Base-by-base conservation (phyloP, 2,329 filamentous ascomycete genomes). In the Botrytis porri region DNA sequence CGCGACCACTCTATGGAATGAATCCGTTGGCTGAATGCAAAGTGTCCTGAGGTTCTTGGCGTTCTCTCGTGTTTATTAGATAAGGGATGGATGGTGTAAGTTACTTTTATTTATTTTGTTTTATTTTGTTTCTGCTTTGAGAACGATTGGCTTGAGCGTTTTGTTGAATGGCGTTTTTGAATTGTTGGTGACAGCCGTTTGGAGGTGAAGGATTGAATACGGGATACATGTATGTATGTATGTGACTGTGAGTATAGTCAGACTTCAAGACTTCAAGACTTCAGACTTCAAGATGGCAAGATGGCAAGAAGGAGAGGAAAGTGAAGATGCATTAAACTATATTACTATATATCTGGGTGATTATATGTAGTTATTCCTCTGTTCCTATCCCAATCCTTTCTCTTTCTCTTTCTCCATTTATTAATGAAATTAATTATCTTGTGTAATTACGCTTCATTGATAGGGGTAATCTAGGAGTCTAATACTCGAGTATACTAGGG, bases 31-130 rank as follows among this genome's bases (percentile, higher is more conserved):
- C 45, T 37, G 32, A 39, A 61, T 70, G 69, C 57, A 70, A 70
- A 63, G 57, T 70, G 69, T 70, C 69, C 69, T 70, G 69, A 70
- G 69, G 39, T 37, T 48, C 69, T 70, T 70, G 69, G 69, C 69
- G 69, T 48, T 62, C n/a, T 60, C 41, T 54, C 32, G 64, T 64
- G 45, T 54, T 54, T 54, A 16, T 39, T 51, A 66, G 63, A 66
- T 66, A 66, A 66, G 63, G 45, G 14, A n/a, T 37, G 45, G 14
- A n/a, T 51, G 63, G 63, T 66, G 63, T 66, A 18, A 10, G 25
- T 37, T 65, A 25, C 20, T 14, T 25, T 37, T 7, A 39, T 48
- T 65, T 48, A 14, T 48, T n/a, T n/a, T n/a, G n/a, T n/a, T n/a
- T n/a, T n/a, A n/a, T n/a, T n/a, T n/a, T n/a, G n/a, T n/a, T 48